Evolutionary conservation across 495 filamentous ascomycete species (phyloP), one percentile per base, ranked within the genome.

Genomic region (Amniculicola lignicola): DNA sequence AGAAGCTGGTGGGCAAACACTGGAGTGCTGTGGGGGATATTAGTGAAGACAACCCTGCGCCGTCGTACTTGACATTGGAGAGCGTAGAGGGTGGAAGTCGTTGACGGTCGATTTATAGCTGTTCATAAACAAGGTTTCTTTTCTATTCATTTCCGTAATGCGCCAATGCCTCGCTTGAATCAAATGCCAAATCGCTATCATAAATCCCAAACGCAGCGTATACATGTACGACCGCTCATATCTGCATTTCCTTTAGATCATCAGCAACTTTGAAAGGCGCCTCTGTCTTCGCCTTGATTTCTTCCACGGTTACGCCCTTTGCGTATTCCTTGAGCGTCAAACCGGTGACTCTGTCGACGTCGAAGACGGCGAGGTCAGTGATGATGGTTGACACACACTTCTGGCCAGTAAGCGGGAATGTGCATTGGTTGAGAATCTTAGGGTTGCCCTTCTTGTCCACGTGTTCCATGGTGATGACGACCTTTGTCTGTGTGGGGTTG

Each of bases 401-500:
- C 63, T 81, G 85, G 21, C 90, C 90, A 3, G 90, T 96, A 59
- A 96, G 71, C 2, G 90, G 90, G 78, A 96, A 93, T 27, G 85
- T 86, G 76, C 90, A 95, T 86, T 61, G 36, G 1, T 61, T 56
- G 9, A 95, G 77, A 67, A 96, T 92, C 85, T 96, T 96, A 46
- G 89, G 79, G 67, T 86, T 86, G 50, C 90, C 90, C 77, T 92
- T 90, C 83, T 90, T 92, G 67, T 94, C 90, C 3, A 84, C 87
- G 73, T 96, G 90, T 72, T 96, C 90, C 90, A 94, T 96, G 4
- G 89, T 93, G 48, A 95, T 86, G 12, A 96, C 90, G 7, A 96
- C 90, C 76, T 92, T 94, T 25, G 90, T 96, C 35, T 77, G 77
- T 40, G 77, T 74, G 2, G 90, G 90, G 75, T 95, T 95, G 56